These are phyloP conservation scores for Moricandia arvensis DNA, from an alignment of 345 rosid species.

Conservation along the genomic window DNA sequence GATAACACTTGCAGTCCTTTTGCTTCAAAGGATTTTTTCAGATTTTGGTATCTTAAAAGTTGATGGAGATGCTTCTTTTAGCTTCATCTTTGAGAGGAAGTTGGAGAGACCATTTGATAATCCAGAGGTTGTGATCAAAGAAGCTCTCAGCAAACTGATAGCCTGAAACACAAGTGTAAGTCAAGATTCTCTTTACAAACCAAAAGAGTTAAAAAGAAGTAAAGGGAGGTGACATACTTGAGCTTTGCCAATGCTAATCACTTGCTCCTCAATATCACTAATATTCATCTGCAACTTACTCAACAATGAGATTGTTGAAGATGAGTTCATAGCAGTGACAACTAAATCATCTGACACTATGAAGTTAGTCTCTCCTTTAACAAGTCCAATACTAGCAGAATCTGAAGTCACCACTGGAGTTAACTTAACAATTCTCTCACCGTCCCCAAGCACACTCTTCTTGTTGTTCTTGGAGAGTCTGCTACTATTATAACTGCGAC, in stretches of 20 bases:
- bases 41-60: neutral
- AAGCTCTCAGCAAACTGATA: slow-evolving; percentile 20
- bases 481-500: slow-evolving; percentile 8
- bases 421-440: neutral
- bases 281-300: slow-evolving; percentile 16
- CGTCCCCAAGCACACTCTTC: neutral
- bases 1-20: neutral
- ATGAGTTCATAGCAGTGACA: slow-evolving; percentile 24
- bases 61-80: slow-evolving; percentile 1
- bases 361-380: slow-evolving; percentile 16
- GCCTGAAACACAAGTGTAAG: slow-evolving; percentile 16
- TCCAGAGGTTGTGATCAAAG: slow-evolving; percentile 16
- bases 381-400: neutral
- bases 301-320: slow-evolving; percentile 11
- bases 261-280: slow-evolving; percentile 21
- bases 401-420: neutral
- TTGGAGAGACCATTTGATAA: slow-evolving; percentile 23
- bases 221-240: neutral
- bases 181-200: neutral
- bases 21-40: slow-evolving; percentile 15
- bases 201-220: neutral
- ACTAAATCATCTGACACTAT: slow-evolving; percentile 24
- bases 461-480: neutral
- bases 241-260: slow-evolving; percentile 21
- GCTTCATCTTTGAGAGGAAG: slow-evolving; percentile 2